These are phyloP conservation scores for Russula lepida DNA, from an alignment of 768 basidiomycete genomes.

Conservation along the genomic window DNA sequence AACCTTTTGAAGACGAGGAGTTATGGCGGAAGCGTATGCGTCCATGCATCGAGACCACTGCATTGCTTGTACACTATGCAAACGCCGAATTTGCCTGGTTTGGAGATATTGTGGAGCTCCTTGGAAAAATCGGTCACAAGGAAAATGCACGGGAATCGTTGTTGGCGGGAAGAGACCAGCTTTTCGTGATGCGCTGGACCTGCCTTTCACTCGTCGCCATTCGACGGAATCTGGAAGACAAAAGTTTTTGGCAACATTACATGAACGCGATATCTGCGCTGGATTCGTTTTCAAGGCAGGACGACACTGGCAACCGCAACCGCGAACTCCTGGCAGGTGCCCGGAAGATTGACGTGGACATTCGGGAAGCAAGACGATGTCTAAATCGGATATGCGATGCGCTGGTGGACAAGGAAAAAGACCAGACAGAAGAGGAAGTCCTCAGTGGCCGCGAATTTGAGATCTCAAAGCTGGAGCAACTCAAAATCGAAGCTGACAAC, in stretches of 20 bases:
- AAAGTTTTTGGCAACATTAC: too few species aligned
- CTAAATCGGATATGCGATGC: not conserved
- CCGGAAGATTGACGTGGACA: not conserved
- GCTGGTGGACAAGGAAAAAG: not conserved
- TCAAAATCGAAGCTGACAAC: not conserved
- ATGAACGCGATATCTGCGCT: too few species aligned
- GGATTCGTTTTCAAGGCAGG: too few species aligned
- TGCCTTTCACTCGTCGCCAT: too few species aligned
- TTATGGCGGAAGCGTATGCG: conserved; percentile 11
- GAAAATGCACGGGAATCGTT: not conserved
- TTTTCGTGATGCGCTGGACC: too few species aligned
- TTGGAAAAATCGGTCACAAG: not conserved
- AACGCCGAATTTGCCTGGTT: too few species aligned
- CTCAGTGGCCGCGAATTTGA: not conserved
- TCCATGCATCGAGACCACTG: conserved; percentile 9
- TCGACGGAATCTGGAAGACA: not conserved
- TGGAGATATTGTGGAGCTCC: not conserved
- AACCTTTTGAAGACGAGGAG: not conserved
- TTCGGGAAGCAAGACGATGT: not conserved
- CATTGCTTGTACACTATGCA: not conserved
- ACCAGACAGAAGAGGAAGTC: not conserved
- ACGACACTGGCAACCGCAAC: not conserved
- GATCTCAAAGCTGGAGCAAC: not conserved
- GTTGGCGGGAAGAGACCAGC: not conserved
- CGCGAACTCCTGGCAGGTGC: not conserved